Evolutionary conservation across 805 yeast species (phyloP), one percentile per base, ranked within the genome.

Genomic region (Ogataea trehalophila): DNA sequence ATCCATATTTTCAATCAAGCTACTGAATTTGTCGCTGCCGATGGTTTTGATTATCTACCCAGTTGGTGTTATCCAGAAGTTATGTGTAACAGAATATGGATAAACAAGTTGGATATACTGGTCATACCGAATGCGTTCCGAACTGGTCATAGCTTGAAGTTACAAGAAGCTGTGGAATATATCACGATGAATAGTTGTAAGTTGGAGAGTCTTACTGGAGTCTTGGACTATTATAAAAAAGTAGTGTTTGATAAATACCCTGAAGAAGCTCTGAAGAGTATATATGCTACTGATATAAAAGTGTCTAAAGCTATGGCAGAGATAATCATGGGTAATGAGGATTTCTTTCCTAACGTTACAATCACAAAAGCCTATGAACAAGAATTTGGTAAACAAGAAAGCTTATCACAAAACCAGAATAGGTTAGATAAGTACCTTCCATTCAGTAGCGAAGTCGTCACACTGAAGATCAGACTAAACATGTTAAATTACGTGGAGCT

Each of bases 11-110:
- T 69, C 49, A 87, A 81, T 55, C 70, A 73, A 1, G 84, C 78
- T 41, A 79, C 82, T 7, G 88, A 83, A 48, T 74, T 76, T 41
- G 43, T 81, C 9, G 57, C 83, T 40, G 70, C 76, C 8, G 83
- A 79, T 50, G 71, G 75, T 1, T 67, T 74, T 35, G 75, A 79
- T 4, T 47, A 52, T 2, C 48, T 80, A 2, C 81, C 82, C 0
- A 55, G 52, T 9, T 76, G 81, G 76, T 55, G 76, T 9, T 68
- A 64, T 6, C 80, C 80, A 1, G 69, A 64, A 17, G 69, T 64
- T 44, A 72, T 83, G 0, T 56, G 63, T 15, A 79, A 81, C 56
- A 63, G 87, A 47, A 60, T 75, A 2, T 81, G 86, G 86, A 51
- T 79, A 8, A 70, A 74, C 45, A 59, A 68, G 39, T 74, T 75